Evolutionary conservation across 148 eudicot species (phyloP).

Genomic region (Spergularia marina): DNA sequence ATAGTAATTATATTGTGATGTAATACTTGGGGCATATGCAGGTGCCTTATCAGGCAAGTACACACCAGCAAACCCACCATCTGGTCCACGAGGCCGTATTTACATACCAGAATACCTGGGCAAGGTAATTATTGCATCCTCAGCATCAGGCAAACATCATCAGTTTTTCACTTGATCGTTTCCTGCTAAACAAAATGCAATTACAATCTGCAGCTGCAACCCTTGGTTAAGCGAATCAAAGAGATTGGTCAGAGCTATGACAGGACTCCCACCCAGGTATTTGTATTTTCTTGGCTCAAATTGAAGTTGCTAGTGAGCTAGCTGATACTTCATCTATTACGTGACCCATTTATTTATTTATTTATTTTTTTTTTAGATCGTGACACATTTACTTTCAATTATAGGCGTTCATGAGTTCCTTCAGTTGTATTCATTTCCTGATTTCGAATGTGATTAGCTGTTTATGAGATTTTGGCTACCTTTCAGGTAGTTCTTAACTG

Average conservation of each 20-base stretch:
- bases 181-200: constrained; percentile 16
- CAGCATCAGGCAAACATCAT: neutral
- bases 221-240: constrained; percentile 67
- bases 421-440: no score
- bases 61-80: constrained; percentile 81
- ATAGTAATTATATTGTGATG: neutral
- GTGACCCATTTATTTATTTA: no score
- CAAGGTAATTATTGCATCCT: constrained; percentile 37
- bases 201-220: constrained; percentile 72
- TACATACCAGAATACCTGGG: constrained; percentile 74
- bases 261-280: constrained; percentile 83
- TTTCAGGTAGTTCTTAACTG: constrained; percentile 83
- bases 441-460: no score
- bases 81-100: constrained; percentile 88
- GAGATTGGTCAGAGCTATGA: constrained; percentile 73
- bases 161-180: neutral
- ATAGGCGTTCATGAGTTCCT: no score
- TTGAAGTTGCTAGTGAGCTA: neutral
- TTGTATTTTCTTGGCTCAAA: constrained; percentile 27
- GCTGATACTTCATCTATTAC: no score
- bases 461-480: neutral
- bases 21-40: constrained; percentile 24
- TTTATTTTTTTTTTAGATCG: no score
- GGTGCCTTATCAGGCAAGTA: constrained; percentile 92
- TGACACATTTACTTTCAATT: no score